These are phyloP conservation scores for Trichoderma asperellum DNA, from an alignment of 2,329 filamentous ascomycete genomes.

Conservation along the genomic window DNA sequence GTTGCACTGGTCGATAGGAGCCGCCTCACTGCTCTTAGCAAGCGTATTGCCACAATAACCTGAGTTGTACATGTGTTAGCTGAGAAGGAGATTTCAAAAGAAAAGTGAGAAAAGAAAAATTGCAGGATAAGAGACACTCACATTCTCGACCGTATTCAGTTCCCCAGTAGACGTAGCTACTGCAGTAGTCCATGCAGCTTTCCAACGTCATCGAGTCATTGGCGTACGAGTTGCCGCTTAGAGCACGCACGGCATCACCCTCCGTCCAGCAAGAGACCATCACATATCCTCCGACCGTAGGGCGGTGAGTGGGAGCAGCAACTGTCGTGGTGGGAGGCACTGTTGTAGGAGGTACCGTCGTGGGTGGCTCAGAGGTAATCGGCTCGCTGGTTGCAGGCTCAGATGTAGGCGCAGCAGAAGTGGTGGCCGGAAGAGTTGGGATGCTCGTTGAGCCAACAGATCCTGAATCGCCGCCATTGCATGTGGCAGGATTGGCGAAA, in stretches of 20 bases:
- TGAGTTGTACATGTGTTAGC: slow-evolving; percentile 30
- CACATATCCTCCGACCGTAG: slow-evolving; percentile 49
- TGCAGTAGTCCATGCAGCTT: slow-evolving; percentile 52
- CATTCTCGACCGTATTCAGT: slow-evolving; percentile 58
- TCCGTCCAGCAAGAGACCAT: slow-evolving; percentile 57
- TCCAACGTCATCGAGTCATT: slow-evolving; percentile 57
- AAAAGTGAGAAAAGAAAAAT: not conserved
- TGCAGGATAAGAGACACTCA: slow-evolving; percentile 34
- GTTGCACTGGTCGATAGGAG: slow-evolving; percentile 42
- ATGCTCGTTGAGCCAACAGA: slow-evolving; percentile 29
- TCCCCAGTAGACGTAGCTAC: slow-evolving; percentile 52
- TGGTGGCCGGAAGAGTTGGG: slow-evolving; percentile 30
- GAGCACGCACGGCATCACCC: slow-evolving; percentile 48
- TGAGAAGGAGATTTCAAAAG: not conserved
- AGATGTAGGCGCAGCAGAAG: slow-evolving; percentile 13
- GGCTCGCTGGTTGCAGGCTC: slow-evolving; percentile 2
- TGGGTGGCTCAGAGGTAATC: slow-evolving; percentile 21
- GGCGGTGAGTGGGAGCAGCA: slow-evolving; percentile 42
- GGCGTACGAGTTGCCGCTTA: slow-evolving; percentile 46
- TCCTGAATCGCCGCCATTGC: slow-evolving; percentile 33
- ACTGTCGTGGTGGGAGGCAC: slow-evolving; percentile 30
- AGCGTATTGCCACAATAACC: slow-evolving; percentile 55
- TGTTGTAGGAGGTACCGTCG: not conserved
- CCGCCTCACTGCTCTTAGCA: slow-evolving; percentile 36
- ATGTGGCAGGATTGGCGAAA: slow-evolving; percentile 45